These are phyloP conservation scores for Orobanche coerulescens DNA, from an alignment of 257 asterid genomes.

Conservation along the genomic window DNA sequence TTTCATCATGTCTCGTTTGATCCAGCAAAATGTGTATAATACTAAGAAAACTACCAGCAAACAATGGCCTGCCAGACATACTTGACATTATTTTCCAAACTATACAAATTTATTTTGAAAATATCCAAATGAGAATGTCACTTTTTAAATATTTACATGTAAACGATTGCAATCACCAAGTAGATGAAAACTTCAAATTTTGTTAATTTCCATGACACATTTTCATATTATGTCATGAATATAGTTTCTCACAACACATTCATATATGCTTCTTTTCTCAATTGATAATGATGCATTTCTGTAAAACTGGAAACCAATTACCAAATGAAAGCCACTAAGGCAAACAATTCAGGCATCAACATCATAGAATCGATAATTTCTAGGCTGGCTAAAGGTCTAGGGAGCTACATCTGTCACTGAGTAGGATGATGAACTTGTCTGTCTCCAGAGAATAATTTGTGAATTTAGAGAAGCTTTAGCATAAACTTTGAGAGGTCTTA, in stretches of 20 bases:
- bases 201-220: neutral
- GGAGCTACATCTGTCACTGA: neutral
- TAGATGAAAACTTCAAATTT: neutral
- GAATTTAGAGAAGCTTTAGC: neutral
- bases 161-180: conserved; percentile 3
- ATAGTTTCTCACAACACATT: neutral
- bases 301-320: neutral
- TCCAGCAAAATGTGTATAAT: conserved; percentile 56
- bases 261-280: neutral
- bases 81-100: conserved; percentile 20
- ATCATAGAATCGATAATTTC: neutral
- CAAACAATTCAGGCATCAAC: neutral
- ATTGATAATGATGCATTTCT: neutral
- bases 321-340: neutral
- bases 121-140: conserved; percentile 3
- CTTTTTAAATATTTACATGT: neutral
- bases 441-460: neutral
- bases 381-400: conserved; percentile 3
- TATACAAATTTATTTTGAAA: conserved; percentile 6
- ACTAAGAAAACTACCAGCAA: conserved; percentile 70
- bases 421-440: conserved; percentile 1
- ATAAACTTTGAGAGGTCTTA: conserved; percentile 1
- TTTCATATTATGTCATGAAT: conserved; percentile 10
- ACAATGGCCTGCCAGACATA: conserved; percentile 52
- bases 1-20: conserved; percentile 53